These are phyloP conservation scores for Podila epigama DNA, from an alignment of 192 early-diverging fungal genomes.

Conservation along the genomic window DNA sequence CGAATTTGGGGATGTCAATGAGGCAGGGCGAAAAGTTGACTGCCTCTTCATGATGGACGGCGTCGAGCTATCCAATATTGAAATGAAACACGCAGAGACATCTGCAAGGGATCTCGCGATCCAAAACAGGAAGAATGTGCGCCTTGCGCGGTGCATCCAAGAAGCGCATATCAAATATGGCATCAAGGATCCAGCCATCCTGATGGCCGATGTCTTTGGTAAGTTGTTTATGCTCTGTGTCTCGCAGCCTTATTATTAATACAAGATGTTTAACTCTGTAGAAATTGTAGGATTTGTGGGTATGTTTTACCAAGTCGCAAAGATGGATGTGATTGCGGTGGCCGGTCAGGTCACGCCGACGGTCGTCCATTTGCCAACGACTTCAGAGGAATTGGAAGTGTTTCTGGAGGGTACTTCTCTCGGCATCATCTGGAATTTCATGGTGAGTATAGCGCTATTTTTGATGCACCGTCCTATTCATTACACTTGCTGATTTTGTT, in stretches of 20 bases:
- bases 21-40: slow-evolving; percentile 23
- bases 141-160: slow-evolving; percentile 19
- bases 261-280: neutral
- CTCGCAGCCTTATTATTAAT: neutral
- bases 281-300: slow-evolving; percentile 28
- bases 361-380: slow-evolving; percentile 5
- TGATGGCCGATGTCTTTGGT: slow-evolving; percentile 18
- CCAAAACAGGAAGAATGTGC: slow-evolving; percentile 25
- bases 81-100: slow-evolving; percentile 17
- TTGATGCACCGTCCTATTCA: neutral
- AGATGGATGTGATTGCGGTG: slow-evolving; percentile 25
- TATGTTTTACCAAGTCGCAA: slow-evolving; percentile 13
- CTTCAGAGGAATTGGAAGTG: neutral
- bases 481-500: neutral
- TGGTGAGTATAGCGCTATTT: slow-evolving; percentile 11
- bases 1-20: slow-evolving; percentile 14
- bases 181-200: slow-evolving; percentile 1
- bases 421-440: slow-evolving; percentile 18
- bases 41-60: slow-evolving; percentile 21
- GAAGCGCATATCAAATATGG: slow-evolving; percentile 8
- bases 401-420: slow-evolving; percentile 15
- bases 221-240: neutral
- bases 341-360: slow-evolving; percentile 9
- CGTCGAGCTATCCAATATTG: slow-evolving; percentile 25
- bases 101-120: slow-evolving; percentile 16